phyloP scores from a whole-genome alignment of 768 basidiomycete species.

The Serendipita sp. region DNA sequence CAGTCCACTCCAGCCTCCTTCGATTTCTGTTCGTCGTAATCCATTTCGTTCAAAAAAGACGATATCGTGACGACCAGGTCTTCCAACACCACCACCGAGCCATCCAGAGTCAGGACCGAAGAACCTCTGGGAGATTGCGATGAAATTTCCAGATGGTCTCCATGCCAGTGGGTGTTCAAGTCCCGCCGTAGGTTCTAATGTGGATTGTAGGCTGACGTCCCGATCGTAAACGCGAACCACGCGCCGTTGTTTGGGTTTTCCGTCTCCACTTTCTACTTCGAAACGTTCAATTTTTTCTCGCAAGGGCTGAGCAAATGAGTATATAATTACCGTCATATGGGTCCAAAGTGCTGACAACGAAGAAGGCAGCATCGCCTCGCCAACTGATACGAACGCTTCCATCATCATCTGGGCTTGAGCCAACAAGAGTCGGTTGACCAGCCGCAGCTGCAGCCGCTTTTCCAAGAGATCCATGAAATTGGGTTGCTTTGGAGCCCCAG shows the following conservation, averaged over 20 bases:
- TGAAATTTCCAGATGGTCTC: slow-evolving; percentile 79
- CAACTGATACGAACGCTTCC: slow-evolving; percentile 61
- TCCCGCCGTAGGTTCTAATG: slow-evolving; percentile 69
- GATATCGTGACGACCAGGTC: slow-evolving; percentile 60
- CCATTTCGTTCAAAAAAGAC: slow-evolving; percentile 96
- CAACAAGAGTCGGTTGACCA: slow-evolving; percentile 20
- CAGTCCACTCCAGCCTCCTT: slow-evolving; percentile 20
- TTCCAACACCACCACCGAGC: slow-evolving; percentile 50
- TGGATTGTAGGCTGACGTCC: slow-evolving; percentile 59
- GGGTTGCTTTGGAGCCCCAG: slow-evolving; percentile 94
- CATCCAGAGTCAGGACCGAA: slow-evolving; percentile 28
- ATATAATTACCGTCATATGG: slow-evolving; percentile 15
- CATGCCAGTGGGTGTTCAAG: slow-evolving; percentile 67
- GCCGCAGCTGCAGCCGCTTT: slow-evolving; percentile 53
- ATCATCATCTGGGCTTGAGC: slow-evolving; percentile 58
- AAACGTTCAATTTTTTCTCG: background rate
- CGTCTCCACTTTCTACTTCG: slow-evolving; percentile 13
- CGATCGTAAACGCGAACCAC: slow-evolving; percentile 61
- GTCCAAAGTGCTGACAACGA: slow-evolving; percentile 67
- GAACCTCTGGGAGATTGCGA: slow-evolving; percentile 67
- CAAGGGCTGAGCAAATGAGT: background rate
- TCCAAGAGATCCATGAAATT: slow-evolving; percentile 92
- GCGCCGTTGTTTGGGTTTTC: slow-evolving; percentile 27
- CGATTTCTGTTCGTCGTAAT: slow-evolving; percentile 79
- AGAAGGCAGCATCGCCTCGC: slow-evolving; percentile 86